A percentile compares a stretch with the other conserved stretches of the same genome.
These are phyloP conservation scores for Colletotrichum sansevieriae DNA, from an alignment of 2,329 filamentous ascomycete species.

Conservation along the genomic window DNA sequence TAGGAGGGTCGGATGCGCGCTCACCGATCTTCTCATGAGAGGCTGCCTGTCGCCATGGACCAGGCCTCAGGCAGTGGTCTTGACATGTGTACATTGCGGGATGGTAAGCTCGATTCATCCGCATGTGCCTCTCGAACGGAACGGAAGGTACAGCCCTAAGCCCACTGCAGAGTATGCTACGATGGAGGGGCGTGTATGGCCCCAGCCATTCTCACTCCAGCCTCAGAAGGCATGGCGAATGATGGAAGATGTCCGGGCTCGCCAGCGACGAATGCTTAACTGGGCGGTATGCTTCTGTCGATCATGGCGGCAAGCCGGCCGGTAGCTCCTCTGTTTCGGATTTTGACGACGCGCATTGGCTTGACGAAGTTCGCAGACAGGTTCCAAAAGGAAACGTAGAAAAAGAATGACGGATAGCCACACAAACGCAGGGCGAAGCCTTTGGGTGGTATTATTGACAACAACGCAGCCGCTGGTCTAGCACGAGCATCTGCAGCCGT, in stretches of 20 bases:
- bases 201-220: conserved; percentile 18
- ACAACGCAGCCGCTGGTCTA: conserved; percentile 13
- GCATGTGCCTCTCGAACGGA: conserved; percentile 36
- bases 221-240: conserved; percentile 10
- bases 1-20: conserved; percentile 26
- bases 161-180: conserved; percentile 26
- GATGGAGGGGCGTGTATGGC: conserved; percentile 31
- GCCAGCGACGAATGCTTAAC: conserved; percentile 32
- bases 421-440: conserved; percentile 32
- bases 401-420: conserved; percentile 31
- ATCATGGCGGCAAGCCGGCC: conserved; percentile 24
- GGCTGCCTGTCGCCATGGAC: conserved; percentile 27
- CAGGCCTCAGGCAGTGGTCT: conserved; percentile 21
- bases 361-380: conserved; percentile 13
- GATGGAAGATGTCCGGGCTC: conserved; percentile 19
- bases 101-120: conserved; percentile 22
- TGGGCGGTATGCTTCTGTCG: conserved; percentile 34
- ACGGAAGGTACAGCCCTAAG: conserved; percentile 39
- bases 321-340: conserved; percentile 36
- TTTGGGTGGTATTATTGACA: conserved; percentile 34
- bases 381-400: conserved; percentile 37
- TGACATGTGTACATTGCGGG: conserved; percentile 32
- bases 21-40: conserved; percentile 35
- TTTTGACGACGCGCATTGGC: conserved; percentile 24
- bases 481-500: conserved; percentile 28